Conservation (phyloP, 2,329 filamentous ascomycete genomes). For the Bertia moriformis region DNA sequence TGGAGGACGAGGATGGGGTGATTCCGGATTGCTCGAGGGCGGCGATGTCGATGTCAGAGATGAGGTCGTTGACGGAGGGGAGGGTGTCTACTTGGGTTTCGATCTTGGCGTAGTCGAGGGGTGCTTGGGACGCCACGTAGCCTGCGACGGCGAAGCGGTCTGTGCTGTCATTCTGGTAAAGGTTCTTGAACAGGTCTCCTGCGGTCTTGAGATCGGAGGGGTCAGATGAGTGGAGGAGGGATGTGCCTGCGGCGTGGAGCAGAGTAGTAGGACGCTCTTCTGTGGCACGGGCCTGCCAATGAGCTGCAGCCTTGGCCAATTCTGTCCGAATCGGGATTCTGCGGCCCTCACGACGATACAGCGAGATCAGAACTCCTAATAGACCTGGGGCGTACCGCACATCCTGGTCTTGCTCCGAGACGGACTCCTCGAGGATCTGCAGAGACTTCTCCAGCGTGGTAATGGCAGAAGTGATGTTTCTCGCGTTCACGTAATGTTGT, state of each 20-base stretch:
- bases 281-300: constrained; percentile 40
- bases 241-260: constrained; percentile 39
- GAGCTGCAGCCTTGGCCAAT: constrained; percentile 39
- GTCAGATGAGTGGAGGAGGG: constrained; percentile 39
- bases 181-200: constrained; percentile 36
- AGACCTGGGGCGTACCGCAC: constrained; percentile 45
- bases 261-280: constrained; percentile 25
- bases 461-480: constrained; percentile 61
- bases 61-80: constrained; percentile 21
- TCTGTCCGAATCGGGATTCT: constrained; percentile 35
- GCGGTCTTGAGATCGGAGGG: constrained; percentile 31
- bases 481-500: constrained; percentile 63
- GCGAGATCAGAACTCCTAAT: constrained; percentile 36
- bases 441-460: constrained; percentile 65
- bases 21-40: constrained; percentile 27
- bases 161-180: constrained; percentile 30
- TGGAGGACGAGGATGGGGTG: constrained; percentile 14
- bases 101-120: constrained; percentile 17
- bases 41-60: constrained; percentile 22
- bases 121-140: constrained; percentile 39
- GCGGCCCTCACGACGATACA: constrained; percentile 43
- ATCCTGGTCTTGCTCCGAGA: constrained; percentile 27
- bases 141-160: constrained; percentile 42
- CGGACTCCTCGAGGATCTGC: constrained; percentile 50
- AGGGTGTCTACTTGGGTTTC: constrained; percentile 19